Base-by-base conservation (phyloP, 2,329 filamentous ascomycete genomes). In the Aspergillus ruber region DNA sequence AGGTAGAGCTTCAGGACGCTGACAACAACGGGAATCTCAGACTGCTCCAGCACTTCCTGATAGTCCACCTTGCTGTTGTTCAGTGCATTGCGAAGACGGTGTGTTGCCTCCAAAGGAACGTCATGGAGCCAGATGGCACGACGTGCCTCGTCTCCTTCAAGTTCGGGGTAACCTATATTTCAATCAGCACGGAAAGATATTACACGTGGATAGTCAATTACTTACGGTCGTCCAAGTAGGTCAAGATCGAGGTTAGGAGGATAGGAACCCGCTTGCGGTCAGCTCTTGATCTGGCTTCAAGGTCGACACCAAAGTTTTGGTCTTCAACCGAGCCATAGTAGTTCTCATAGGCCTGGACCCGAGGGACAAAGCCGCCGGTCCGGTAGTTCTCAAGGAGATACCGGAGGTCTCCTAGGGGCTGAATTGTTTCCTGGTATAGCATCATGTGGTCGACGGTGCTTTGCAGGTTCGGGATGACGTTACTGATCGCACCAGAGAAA, bases 301-400 rank as follows among this genome's bases (percentile, higher is more conserved):
- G 81, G 63, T 98, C 94, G 47, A 98, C 90, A 56, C 94, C 93
- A 65, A 97, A 98, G 0, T 89, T 95, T 77, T 97, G 90, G 64
- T 96, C 90, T 79, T 96, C 93, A 20, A 96, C 90, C 56, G 88
- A 90, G 70, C 96, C 96, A 75, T 98, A 98, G 73, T 98, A 98
- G 68, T 97, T 98, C 72, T 98, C 93, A 69, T 98, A 98, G 3
- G 89, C 86, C 42, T 90, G 83, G 23, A 97, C 91, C 61, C 82
- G 90, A 7, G 93, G 93, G 44, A 89, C 82, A 66, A 95, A 98
- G 56, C 85, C 88, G 53, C 93, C 93, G 6, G 93, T 98, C 53
- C 90, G 85, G 71, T 98, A 98, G 66, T 91, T 98, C 73, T 98
- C 93, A 41, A 98, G 78, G 50, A 98, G 79, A 67, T 97, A 98